These are phyloP conservation scores for Austroboletus novae-zelandiae DNA, from an alignment of 1,284 basidiomycete genomes.

Conservation along the genomic window DNA sequence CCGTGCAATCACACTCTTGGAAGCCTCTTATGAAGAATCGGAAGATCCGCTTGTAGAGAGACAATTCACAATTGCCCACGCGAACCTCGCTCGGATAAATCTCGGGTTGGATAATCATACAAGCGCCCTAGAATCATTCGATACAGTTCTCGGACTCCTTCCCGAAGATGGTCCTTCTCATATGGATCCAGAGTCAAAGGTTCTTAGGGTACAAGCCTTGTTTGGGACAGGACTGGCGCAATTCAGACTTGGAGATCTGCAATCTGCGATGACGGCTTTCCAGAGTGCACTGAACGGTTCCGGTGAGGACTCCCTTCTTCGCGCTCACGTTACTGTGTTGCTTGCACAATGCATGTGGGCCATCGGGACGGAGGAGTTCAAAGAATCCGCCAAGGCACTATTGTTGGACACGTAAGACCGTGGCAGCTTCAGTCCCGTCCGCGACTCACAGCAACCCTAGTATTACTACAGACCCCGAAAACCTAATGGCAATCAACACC, in stretches of 20 bases:
- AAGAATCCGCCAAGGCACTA: conserved; percentile 76
- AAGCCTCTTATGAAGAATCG: conserved; percentile 83
- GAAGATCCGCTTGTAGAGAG: conserved; percentile 79
- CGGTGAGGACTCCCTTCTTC: conserved; percentile 45
- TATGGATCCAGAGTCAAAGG: conserved; percentile 25
- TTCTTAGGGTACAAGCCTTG: conserved; percentile 63
- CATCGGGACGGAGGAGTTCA: conserved; percentile 69
- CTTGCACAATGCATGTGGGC: conserved; percentile 84
- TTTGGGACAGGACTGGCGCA: conserved; percentile 72
- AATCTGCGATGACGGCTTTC: conserved; percentile 62
- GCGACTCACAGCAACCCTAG: conserved; percentile 37
- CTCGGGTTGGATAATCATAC: conserved; percentile 60
- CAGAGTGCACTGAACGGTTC: conserved; percentile 64
- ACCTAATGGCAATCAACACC: conserved; percentile 76
- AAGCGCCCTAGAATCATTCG: conserved; percentile 68
- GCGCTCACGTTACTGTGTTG: conserved; percentile 72
- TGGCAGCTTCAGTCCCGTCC: background rate
- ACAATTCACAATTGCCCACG: conserved; percentile 80
- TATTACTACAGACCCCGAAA: conserved; percentile 66
- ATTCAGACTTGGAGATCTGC: conserved; percentile 65
- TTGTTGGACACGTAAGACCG: conserved; percentile 76
- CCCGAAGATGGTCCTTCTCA: conserved; percentile 34
- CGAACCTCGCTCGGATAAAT: conserved; percentile 79
- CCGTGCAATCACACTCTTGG: conserved; percentile 74
- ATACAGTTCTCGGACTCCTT: conserved; percentile 74